Conservation (phyloP, 106 monocot genomes). For the Alisma plantagoaquatica region DNA sequence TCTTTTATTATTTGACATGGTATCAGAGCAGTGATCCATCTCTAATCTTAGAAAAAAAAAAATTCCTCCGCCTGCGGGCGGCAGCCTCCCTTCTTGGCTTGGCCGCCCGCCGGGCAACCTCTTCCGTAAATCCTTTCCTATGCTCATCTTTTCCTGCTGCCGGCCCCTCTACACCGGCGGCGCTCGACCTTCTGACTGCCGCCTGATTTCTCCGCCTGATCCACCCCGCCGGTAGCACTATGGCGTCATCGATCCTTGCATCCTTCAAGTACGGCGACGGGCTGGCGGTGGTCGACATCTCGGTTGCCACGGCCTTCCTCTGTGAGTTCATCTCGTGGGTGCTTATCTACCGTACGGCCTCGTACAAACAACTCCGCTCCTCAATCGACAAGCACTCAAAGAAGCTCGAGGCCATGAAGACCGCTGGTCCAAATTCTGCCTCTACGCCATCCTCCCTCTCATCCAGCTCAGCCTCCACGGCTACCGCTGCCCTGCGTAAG, state of each 20-base stretch:
- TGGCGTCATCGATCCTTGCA: conserved; percentile 20
- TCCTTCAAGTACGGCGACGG: conserved; percentile 52
- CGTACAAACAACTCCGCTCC: conserved; percentile 89
- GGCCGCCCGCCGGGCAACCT: too few species aligned
- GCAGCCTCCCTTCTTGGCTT: too few species aligned
- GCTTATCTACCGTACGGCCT: conserved; percentile 93
- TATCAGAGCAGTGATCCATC: too few species aligned
- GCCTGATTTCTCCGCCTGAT: not conserved
- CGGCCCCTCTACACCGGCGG: too few species aligned
- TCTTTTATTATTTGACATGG: too few species aligned
- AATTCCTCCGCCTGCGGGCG: too few species aligned
- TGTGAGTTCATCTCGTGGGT: conserved; percentile 96
- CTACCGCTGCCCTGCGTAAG: too few species aligned
- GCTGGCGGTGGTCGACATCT: conserved; percentile 59
- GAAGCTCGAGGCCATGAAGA: conserved; percentile 88
- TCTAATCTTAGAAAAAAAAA: too few species aligned
- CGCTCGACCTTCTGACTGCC: too few species aligned
- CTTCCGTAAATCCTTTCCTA: too few species aligned
- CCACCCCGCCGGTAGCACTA: conserved; percentile 3
- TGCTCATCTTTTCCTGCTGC: too few species aligned
- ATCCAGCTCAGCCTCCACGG: too few species aligned
- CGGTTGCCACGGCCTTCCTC: conserved; percentile 66
- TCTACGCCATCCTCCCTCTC: conserved; percentile 2
- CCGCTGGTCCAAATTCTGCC: conserved; percentile 2
- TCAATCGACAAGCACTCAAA: conserved; percentile 83